Base-by-base conservation (phyloP, 805 yeast species). In the Yarrowia bubula region DNA sequence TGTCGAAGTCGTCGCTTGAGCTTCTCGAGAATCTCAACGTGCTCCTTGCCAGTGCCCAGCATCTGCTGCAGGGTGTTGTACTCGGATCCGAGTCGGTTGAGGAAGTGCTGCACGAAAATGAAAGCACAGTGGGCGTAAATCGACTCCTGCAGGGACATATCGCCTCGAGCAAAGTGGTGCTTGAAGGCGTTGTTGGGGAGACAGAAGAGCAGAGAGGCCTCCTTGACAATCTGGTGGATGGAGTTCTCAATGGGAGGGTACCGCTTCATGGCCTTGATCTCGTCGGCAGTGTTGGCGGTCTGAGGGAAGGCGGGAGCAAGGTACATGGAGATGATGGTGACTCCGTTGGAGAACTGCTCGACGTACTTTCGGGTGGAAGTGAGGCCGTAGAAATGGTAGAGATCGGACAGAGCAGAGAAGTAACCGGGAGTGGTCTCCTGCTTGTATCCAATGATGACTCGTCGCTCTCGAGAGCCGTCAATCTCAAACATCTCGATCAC, bases 91-190 rank as follows among this genome's bases (percentile, higher is more conserved):
- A 93, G 82, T 74, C 98, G 84, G 80, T 95, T 95, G 76, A 93
- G 83, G 79, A 93, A 95, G 77, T 95, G 98, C 39, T 96, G 88
- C 60, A 91, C 96, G 74, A 95, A 93, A 67, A 91, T 89, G 50
- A 89, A 88, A 71, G 93, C 96, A 76, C 92, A 88, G 76, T 93
- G 98, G 50, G 98, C 96, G 75, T 95, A 95, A 66, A 92, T 87
- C 51, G 92, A 86, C 78, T 95, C 99, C 78, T 93, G 98, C 70
- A 96, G 86, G 1, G 98, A 92, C 76, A 93, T 83, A 69, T 86
- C 86, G 64, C 93, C 88, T 60, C 80, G 75, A 68, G 88, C 86
- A 73, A 92, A 92, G 66, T 86, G 81, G 63, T 83, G 82, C 70
- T 86, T 86, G 81, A 92, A 93, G 70, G 85, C 81, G 73, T 91